These are phyloP conservation scores for Firmiana major DNA, from an alignment of 345 rosid genomes.

Conservation along the genomic window DNA sequence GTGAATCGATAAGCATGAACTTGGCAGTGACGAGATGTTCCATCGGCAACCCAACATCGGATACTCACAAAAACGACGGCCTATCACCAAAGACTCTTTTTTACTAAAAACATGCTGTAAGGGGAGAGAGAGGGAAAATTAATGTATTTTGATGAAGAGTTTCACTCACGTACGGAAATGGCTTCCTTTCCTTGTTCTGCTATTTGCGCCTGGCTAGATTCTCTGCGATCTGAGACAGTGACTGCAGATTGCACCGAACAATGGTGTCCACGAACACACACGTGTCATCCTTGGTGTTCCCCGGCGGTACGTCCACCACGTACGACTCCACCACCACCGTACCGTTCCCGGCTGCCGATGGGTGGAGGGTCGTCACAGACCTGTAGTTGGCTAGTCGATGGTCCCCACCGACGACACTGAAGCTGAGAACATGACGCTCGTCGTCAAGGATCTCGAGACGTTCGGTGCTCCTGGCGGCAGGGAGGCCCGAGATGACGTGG, in stretches of 20 bases:
- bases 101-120: conserved; percentile 4
- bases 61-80: conserved; percentile 35
- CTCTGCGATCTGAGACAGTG: conserved; percentile 66
- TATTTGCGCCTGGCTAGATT: conserved; percentile 27
- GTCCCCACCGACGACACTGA: conserved; percentile 65
- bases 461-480: conserved; percentile 58
- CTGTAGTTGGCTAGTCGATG: conserved; percentile 59
- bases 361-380: conserved; percentile 63
- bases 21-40: not conserved
- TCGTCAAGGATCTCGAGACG: conserved; percentile 66
- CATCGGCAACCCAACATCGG: conserved; percentile 21
- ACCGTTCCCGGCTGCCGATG: conserved; percentile 38
- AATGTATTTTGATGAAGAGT: not conserved
- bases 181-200: not conserved
- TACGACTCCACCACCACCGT: conserved; percentile 86
- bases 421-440: conserved; percentile 59
- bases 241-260: conserved; percentile 76
- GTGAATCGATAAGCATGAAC: not conserved
- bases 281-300: conserved; percentile 79
- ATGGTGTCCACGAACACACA: conserved; percentile 69
- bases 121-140: not conserved
- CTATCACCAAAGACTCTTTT: conserved; percentile 18
- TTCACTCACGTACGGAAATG: conserved; percentile 5
- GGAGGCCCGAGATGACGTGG: conserved; percentile 65
- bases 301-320: conserved; percentile 77